Evolutionary conservation across 2,329 filamentous ascomycete genomes (phyloP), one percentile per base, ranked within the genome.

Genomic region (Curvularia eragrostidis): DNA sequence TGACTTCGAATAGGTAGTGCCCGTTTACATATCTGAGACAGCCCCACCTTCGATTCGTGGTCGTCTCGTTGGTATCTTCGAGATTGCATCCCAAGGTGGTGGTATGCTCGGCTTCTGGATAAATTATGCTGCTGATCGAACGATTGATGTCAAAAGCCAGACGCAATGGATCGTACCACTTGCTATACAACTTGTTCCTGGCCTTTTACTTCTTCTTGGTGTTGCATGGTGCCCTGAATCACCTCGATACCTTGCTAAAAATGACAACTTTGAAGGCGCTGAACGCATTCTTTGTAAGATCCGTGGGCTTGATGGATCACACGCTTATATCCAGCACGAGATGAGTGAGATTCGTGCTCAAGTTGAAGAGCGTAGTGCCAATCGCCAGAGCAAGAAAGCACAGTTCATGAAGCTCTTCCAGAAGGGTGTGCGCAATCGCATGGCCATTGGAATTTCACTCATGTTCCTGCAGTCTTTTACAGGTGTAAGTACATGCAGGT

Each of bases 131-230:
- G 73, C 75, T 10, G 75, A 78, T 38, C 67, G 71, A 39, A 75
- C 74, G 61, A 83, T 78, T 74, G 53, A 67, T 34, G 83, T 54
- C 1, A 69, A 81, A 1, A 80, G 75, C 15, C 80, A 80, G 59
- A 74, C 77, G 1, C 87, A 88, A 71, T 90, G 87, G 87, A 76
- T 87, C 30, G 83, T 90, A 32, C 87, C 88, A 1, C 86, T 85
- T 13, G 82, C 78, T 5, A 57, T 81, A 21, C 80, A 82, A 48
- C 70, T 80, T 4, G 64, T 81, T 2, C 79, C 79, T 0, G 79
- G 76, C 21, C 54, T 76, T 0, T 52, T 77, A 5, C 73, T 79
- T 1, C 64, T 75, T 5, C 54, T 71, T 1, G 75, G 76, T 47
- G 75, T 77, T 32, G 64, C 71, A 8, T 76, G 75, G 65, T 77